A percentile compares a stretch with the other conserved stretches of the same genome.
These are phyloP conservation scores for Tolypocladium guangdongense DNA, from an alignment of 2,329 filamentous ascomycete species.

Conservation along the genomic window DNA sequence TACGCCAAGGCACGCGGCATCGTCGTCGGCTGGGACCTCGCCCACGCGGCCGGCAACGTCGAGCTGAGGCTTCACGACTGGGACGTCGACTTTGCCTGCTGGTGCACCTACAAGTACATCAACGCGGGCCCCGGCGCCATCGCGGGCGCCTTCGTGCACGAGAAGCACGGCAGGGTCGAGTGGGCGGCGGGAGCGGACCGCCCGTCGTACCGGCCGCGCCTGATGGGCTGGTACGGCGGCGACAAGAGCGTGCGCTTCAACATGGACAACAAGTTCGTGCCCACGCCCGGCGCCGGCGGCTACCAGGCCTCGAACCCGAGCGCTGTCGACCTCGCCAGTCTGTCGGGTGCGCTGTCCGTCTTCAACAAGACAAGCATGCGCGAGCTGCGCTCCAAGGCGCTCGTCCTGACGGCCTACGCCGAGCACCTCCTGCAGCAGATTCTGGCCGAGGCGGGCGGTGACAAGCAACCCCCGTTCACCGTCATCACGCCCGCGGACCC, in stretches of 20 bases:
- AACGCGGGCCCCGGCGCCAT: slow-evolving; percentile 78
- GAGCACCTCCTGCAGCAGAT: slow-evolving; percentile 51
- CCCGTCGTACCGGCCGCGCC: slow-evolving; percentile 47
- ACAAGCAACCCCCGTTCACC: slow-evolving; percentile 32
- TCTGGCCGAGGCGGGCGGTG: slow-evolving; percentile 17
- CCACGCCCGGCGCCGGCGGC: slow-evolving; percentile 66
- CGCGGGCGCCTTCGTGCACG: slow-evolving; percentile 71
- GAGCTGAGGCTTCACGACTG: slow-evolving; percentile 72
- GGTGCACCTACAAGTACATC: slow-evolving; percentile 94
- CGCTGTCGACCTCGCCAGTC: slow-evolving; percentile 64
- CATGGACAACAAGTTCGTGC: slow-evolving; percentile 74
- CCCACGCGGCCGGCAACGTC: slow-evolving; percentile 79
- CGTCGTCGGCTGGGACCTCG: slow-evolving; percentile 76
- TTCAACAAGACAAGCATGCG: slow-evolving; percentile 63
- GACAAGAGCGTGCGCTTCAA: slow-evolving; percentile 67
- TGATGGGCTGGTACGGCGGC: slow-evolving; percentile 81
- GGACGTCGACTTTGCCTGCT: slow-evolving; percentile 83
- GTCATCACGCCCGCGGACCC: slow-evolving; percentile 63
- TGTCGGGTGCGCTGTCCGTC: slow-evolving; percentile 61
- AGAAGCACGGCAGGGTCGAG: slow-evolving; percentile 52
- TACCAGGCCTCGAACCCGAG: slow-evolving; percentile 80
- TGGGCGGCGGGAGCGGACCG: slow-evolving; percentile 21
- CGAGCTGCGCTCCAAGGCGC: slow-evolving; percentile 57
- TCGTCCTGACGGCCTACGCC: slow-evolving; percentile 66
- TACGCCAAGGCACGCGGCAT: slow-evolving; percentile 64